These are phyloP conservation scores for Kingdonia uniflora DNA, from an alignment of 164 flowering plant species.

Conservation along the genomic window DNA sequence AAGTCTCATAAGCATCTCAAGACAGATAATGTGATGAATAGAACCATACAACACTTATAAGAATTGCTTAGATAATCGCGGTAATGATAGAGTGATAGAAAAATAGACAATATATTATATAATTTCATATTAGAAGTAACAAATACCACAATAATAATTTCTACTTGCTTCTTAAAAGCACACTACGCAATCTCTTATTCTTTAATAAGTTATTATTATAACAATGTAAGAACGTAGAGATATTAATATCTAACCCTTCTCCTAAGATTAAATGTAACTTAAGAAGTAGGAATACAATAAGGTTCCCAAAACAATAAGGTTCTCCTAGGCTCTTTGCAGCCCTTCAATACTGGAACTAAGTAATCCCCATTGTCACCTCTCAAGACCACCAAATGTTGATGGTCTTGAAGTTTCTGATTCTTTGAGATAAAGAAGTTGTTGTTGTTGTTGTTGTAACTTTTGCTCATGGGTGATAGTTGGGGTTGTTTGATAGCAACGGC, in stretches of 20 bases:
- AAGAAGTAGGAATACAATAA: slow-evolving; percentile 69
- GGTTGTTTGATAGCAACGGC: not conserved
- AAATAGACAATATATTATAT: not conserved
- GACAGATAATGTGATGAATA: too few species aligned
- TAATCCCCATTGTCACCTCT: slow-evolving; percentile 28
- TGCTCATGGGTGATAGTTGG: not conserved
- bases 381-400: slow-evolving; percentile 17
- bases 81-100: not conserved
- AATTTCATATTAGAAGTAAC: not conserved
- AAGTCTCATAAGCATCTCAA: too few species aligned
- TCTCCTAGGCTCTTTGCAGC: slow-evolving; percentile 52
- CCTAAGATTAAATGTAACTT: slow-evolving; percentile 1
- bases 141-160: not conserved
- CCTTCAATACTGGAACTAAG: slow-evolving; percentile 19
- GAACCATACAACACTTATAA: too few species aligned
- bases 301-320: slow-evolving; percentile 49
- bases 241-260: not conserved
- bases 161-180: not conserved
- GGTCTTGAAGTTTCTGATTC: slow-evolving; percentile 12
- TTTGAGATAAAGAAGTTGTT: slow-evolving; percentile 8
- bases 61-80: not conserved
- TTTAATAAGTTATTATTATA: not conserved
- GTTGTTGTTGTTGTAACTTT: slow-evolving; percentile 6
- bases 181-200: not conserved
- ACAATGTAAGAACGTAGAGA: not conserved